Evolutionary conservation across 1,284 basidiomycete species (phyloP), one percentile per base, ranked within the genome.

Genomic region (Wolfiporia cocos): DNA sequence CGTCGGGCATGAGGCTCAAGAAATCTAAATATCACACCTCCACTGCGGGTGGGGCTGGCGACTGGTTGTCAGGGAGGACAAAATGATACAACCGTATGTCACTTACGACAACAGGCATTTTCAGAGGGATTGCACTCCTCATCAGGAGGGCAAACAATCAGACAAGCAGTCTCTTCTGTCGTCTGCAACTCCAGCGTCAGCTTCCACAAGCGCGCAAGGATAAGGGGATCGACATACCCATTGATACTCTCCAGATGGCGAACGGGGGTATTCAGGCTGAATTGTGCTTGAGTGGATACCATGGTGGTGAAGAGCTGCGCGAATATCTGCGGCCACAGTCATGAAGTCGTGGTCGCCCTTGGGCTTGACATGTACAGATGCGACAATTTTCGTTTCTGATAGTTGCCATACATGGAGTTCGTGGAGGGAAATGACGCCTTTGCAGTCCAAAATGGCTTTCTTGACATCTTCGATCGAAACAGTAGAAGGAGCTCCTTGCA

Each of bases 321-420:
- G 74, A 49, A 99, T 94, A 39, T 87, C 76, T 36, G 76, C 78
- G 3, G 92, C 92, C 34, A 96, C 81, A 4, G 76, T 78, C 90
- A 97, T 97, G 63, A 97, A 98, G 56, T 96, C 89, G 46, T 79
- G 75, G 34, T 76, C 73, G 43, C 81, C 75, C 23, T 81, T 83
- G 19, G 94, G 84, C 49, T 92, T 77, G 36, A 99, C 90, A 65
- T 99, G 96, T 15, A 99, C 93, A 1, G 90, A 94, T 4, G 95
- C 95, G 28, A 99, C 89, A 40, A 93, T 81, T 59, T 96, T 97
- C 49, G 73, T 74, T 63, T 92, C 88, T 14, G 83, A 85, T 24
- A 94, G 70, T 59, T 96, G 93, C 96, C 96, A 99, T 42, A 99
- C 81, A 65, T 99, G 96, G 23, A 99, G 74, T 57, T 94, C 93